Evolutionary conservation across 2,329 filamentous ascomycete species (phyloP), one percentile per base, ranked within the genome.

Genomic region (Aureobasidium sp.): DNA sequence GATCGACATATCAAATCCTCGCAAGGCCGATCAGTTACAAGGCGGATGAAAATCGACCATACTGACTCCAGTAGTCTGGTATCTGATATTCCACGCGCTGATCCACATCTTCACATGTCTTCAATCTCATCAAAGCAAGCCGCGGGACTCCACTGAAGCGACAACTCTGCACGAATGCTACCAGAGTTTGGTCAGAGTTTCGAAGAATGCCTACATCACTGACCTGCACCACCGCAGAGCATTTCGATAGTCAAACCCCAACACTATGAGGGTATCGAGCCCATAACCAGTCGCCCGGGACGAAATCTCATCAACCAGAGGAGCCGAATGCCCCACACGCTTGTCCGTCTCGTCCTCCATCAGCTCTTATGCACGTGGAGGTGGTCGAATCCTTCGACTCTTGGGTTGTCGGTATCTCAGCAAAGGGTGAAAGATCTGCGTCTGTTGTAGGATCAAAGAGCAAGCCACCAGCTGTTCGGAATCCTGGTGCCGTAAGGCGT

Each of bases 91-190:
- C 33, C 21, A 19, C 49, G 35, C 21, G 23, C 49, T 33, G 49
- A 53, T 40, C 15, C 49, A 40, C 49, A 40, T 53, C 33, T 53
- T 53, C 49, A 27, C 49, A 53, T 29, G 35, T 53, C 49, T 53
- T 25, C 15, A 7, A 53, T 9, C 13, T 53, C 15, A 19, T 23
- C 33, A 33, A 40, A 51, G 9, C 33, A 27, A 38, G 33, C 9
- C 5, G 35, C n/a, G 35, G 40, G 29, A 53, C 33, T 53, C 35
- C 21, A 13, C 33, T 8, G 23, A 38, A 53, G 49, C 35, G 40
- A 53, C 29, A 53, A 35, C 47, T 37, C 31, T 50, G 31, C 49
- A 53, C 21, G 13, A 53, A 40, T 29, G 49, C 33, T 38, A 53
- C 49, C 49, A 40, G 7, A 38, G 7, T 40, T 51, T 15, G 25